Evolutionary conservation across 225 moss, liverwort and hornwort species (phyloP).

Genomic region (Ulota crispa): DNA sequence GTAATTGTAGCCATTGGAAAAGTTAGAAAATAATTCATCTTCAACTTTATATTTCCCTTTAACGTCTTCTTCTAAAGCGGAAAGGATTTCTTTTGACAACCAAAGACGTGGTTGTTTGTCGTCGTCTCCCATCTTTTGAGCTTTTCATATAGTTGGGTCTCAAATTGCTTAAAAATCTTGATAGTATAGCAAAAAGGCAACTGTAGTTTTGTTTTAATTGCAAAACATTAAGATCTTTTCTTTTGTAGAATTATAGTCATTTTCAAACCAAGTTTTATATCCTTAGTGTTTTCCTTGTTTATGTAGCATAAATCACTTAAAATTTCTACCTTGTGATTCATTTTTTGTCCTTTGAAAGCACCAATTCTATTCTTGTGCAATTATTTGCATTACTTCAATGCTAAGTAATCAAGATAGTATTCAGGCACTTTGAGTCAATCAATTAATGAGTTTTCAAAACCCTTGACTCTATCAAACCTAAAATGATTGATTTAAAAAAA

Average conservation of each 20-base stretch:
- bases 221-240: not conserved
- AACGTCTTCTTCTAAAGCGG: not conserved
- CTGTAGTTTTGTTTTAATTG: not conserved
- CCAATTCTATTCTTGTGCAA: not conserved
- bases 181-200: not conserved
- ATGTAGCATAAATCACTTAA: not conserved
- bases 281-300: rapidly evolving
- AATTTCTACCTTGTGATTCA: not conserved
- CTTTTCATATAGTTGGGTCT: conserved; percentile 14
- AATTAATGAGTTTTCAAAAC: not conserved
- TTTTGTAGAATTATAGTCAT: not conserved
- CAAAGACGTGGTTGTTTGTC: conserved; percentile 30
- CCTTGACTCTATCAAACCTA: not conserved
- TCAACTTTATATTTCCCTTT: conserved; percentile 31
- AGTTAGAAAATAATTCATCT: not conserved
- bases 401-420: rapidly evolving
- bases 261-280: not conserved
- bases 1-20: not conserved
- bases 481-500: not conserved
- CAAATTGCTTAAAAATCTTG: not conserved
- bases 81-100: not conserved
- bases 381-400: not conserved
- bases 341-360: not conserved
- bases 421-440: not conserved
- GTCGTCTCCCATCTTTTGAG: conserved; percentile 28